Evolutionary conservation across 23 red algal genomes (phyloP).

Genomic region (Agarophyton chilense): DNA sequence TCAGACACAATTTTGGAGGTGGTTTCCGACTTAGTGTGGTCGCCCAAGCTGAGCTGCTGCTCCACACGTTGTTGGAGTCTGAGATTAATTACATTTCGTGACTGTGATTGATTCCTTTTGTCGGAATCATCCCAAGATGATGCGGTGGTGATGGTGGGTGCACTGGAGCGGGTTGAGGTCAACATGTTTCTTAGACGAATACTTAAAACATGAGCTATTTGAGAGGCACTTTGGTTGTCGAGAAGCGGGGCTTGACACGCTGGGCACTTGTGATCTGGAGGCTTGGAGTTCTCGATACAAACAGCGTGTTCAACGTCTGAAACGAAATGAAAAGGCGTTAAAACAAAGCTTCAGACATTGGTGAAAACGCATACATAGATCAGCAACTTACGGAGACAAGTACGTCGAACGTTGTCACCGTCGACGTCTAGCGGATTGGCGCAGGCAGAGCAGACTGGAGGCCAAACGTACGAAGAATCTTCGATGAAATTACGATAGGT

Average conservation of each 20-base stretch:
- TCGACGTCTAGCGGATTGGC: neutral
- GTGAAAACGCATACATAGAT: neutral
- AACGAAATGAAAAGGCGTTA: neutral
- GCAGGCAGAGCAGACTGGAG: conserved; percentile 17
- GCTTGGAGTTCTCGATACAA: conserved; percentile 13
- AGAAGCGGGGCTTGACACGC: neutral
- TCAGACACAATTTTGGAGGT: neutral
- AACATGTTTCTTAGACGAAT: neutral
- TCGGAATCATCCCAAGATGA: conserved; percentile 23
- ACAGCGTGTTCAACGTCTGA: conserved; percentile 47
- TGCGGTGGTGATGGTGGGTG: neutral
- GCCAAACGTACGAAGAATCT: conserved; percentile 42
- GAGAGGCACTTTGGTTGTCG: neutral
- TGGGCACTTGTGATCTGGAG: conserved; percentile 3
- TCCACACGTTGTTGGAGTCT: neutral
- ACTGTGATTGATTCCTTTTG: neutral
- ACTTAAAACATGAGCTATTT: neutral
- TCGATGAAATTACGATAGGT: conserved; percentile 41
- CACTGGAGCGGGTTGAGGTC: neutral
- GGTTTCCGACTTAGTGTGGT: neutral
- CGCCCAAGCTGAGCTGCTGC: no score
- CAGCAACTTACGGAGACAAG: conserved; percentile 34
- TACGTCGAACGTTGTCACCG: conserved; percentile 44
- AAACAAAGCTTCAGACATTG: neutral
- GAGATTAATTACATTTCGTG: neutral